Base-by-base conservation (phyloP, 345 rosid genomes). In the Geranium brycei region DNA sequence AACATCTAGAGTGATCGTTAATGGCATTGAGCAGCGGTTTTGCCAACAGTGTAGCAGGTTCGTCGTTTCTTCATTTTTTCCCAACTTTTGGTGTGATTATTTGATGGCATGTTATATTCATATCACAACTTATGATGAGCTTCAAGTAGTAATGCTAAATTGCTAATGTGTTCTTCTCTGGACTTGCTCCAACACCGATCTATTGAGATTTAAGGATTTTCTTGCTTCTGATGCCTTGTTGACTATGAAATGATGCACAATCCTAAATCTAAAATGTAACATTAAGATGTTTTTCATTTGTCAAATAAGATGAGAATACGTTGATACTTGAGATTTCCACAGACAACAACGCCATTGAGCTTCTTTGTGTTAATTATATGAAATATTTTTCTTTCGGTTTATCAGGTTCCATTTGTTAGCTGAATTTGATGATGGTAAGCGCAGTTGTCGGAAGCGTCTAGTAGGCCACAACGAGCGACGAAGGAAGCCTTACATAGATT, bases 31-130 rank as follows among this genome's bases (percentile, higher is more conserved):
- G 31, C 80, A 83, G 75, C 76, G 87, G 63, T 83, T 83, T 77
- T 83, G 87, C 71, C 87, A 83, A 71, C 87, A 83, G 61, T 83
- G 87, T 62, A 83, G 87, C 77, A 78, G 84, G 87, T 83, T 65
- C 31, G 74, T 58, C 51, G 28, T 17, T 35, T 7, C 41, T 35
- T 35, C 41, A 4, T 35, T 1, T 35, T 7, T 4, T 47, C 1
- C 12, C 13, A 47, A 47, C 15, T 47, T 13, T 47, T 8, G 10
- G 13, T 11, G 11, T 47, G 11, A 13, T 47, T 47, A 47, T 47
- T 47, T 47, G 53, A 7, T 3, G 53, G 53, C 13, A 47, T 47
- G 14, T 47, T 47, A 10, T 47, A 47, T 47, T 8, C 53, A 47
- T 47, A 47, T 47, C 3, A 47, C 15, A 23, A 47, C 53, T 47